Base-by-base conservation (phyloP, 768 basidiomycete genomes). In the Agrocybe pediades region DNA sequence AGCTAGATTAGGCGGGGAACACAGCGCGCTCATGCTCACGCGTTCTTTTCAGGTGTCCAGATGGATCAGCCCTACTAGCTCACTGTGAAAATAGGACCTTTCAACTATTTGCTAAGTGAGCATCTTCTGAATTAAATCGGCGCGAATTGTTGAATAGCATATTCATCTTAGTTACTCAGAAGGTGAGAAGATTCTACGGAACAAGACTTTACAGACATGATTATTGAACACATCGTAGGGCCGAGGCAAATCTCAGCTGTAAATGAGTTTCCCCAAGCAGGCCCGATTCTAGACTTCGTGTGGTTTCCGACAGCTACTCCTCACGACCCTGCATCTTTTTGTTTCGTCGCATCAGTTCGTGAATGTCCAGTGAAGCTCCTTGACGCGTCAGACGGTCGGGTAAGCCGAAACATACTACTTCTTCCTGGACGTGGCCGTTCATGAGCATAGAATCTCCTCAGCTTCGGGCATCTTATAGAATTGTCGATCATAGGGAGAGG, bases 401-500 rank as follows among this genome's bases (percentile, higher is more conserved):
- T 94, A 63, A 44, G 81, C 64, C n/a, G n/a, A n/a, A n/a, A n/a
- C 9, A 43, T 47, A 13, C 17, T 29, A 15, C 39, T n/a, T 29
- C 20, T 26, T 19, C 15, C 17, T 36, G 6, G 19, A 16, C 16
- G 19, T n/a, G 36, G 9, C 26, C 39, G 9, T 39, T 20, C 36
- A 17, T 27, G 47, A 21, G 19, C 11, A 25, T 24, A 25, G 25
- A 49, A 25, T n/a, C 27, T 21, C 21, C 40, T 13, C 64, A 97
- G 95, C 80, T 92, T 17, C 84, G 95, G 16, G 96, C 95, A 0
- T 95, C 92, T 1, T 98, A 98, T 68, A 78, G 78, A 36, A 96
- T 98, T 33, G 81, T 98, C 9, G 95, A 98, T 67, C 95, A 98
- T 62, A 77, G 89, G n/a, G 96, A 98, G 71, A 82, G 95, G 26